Conservation (phyloP, 345 rosid genomes). For the Camelina hispida region DNA sequence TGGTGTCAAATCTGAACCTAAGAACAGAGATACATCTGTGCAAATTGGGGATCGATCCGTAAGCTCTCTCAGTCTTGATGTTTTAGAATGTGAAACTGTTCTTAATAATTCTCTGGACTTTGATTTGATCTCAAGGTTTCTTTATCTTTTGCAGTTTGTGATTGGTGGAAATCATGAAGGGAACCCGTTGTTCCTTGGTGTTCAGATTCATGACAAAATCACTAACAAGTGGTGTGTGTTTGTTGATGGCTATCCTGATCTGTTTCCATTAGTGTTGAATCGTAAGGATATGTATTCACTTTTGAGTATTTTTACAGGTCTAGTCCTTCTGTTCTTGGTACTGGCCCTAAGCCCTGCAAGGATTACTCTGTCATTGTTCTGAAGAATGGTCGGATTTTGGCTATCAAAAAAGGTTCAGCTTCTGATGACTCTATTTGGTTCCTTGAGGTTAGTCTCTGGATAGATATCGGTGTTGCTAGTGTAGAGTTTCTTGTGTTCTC, state of each 20-base stretch:
- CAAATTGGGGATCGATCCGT: constrained; percentile 62
- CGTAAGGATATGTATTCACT: constrained; percentile 24
- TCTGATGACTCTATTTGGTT: constrained; percentile 85
- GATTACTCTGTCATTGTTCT: constrained; percentile 63
- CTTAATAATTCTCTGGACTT: constrained; percentile 9
- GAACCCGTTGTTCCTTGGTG: constrained; percentile 55
- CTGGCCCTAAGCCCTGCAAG: constrained; percentile 64
- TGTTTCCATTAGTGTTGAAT: constrained; percentile 21
- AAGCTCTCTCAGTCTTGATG: constrained; percentile 35
- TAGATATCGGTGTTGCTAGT: not conserved
- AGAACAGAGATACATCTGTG: constrained; percentile 47
- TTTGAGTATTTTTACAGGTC: constrained; percentile 53
- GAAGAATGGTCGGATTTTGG: constrained; percentile 67
- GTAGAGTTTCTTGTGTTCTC: not conserved
- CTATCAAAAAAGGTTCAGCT: constrained; percentile 69
- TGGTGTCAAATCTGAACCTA: constrained; percentile 52
- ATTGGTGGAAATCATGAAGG: constrained; percentile 62
- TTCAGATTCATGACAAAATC: constrained; percentile 59
- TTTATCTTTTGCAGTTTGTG: constrained; percentile 61
- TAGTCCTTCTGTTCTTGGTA: constrained; percentile 68
- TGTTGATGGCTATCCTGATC: not conserved
- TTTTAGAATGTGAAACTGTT: not conserved
- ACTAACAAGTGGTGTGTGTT: constrained; percentile 60
- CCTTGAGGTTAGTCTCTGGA: constrained; percentile 78
- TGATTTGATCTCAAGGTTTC: constrained; percentile 34